These are phyloP conservation scores for Gossypium longicalyx DNA, from an alignment of 345 rosid species.

Conservation along the genomic window DNA sequence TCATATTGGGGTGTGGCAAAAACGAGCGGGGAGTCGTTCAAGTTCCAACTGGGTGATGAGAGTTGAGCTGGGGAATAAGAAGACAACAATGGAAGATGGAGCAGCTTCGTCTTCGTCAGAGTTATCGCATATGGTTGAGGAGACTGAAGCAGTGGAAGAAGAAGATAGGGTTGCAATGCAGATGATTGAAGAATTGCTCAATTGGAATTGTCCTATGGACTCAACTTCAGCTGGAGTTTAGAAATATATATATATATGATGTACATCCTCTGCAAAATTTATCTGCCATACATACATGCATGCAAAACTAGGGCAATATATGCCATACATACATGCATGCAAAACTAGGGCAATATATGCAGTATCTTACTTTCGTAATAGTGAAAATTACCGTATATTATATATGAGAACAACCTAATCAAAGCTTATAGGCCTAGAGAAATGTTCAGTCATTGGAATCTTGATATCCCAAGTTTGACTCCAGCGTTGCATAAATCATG, in stretches of 20 bases:
- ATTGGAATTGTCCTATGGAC: constrained; percentile 40
- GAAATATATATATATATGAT: neutral
- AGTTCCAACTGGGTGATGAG: constrained; percentile 63
- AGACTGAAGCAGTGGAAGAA: constrained; percentile 30
- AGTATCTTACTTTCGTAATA: too few species aligned
- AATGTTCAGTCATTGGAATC: too few species aligned
- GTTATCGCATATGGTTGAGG: constrained; percentile 9
- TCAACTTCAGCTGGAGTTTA: constrained; percentile 11
- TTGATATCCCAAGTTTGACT: too few species aligned
- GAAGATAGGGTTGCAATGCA: constrained; percentile 62
- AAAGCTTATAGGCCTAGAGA: too few species aligned
- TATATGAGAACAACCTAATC: too few species aligned
- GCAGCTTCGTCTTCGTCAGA: constrained; percentile 12
- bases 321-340: neutral
- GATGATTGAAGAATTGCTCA: constrained; percentile 76
- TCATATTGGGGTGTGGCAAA: constrained; percentile 79
- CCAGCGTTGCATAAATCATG: too few species aligned
- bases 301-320: too few species aligned
- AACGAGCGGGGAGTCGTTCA: constrained; percentile 51
- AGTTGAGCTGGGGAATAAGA: constrained; percentile 49
- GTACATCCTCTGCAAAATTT: neutral
- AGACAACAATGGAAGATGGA: constrained; percentile 16
- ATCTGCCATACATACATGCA: neutral
- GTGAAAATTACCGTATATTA: too few species aligned
- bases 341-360: too few species aligned